phyloP scores from a whole-genome alignment of 2,329 filamentous ascomycete genomes.

The Neonectria magnoliae region DNA sequence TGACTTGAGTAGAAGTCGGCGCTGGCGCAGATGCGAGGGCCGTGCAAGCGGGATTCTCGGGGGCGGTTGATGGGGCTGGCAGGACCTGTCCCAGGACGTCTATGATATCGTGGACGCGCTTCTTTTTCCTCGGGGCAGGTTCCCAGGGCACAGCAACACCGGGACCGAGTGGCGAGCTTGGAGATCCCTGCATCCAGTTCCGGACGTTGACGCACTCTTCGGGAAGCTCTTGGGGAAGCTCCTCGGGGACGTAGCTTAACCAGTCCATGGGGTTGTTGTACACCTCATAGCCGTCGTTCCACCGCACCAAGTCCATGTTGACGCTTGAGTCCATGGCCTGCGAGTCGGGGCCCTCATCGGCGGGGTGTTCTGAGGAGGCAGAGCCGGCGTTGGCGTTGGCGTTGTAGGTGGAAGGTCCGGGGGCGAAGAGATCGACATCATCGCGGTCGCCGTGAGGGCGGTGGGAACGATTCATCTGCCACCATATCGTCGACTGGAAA shows the following conservation, averaged over 20 bases:
- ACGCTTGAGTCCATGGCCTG: not conserved
- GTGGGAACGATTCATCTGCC: not conserved
- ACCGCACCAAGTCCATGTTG: not conserved
- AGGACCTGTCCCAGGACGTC: not conserved
- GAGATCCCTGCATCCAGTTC: not conserved
- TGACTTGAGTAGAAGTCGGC: not conserved
- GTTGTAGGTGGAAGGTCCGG: not conserved
- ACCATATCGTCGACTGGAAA: not conserved
- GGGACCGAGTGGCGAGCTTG: not conserved
- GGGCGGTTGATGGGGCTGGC: not conserved
- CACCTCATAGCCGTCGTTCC: not conserved
- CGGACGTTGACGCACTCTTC: not conserved
- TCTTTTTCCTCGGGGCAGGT: not conserved
- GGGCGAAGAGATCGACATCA: not conserved
- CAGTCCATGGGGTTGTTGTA: not conserved
- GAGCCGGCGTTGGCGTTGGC: not conserved
- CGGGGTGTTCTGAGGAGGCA: not conserved
- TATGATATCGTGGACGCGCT: not conserved
- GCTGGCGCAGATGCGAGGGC: not conserved
- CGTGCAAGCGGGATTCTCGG: not conserved
- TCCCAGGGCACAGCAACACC: not conserved
- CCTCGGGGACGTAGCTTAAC: not conserved
- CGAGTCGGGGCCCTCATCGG: not conserved
- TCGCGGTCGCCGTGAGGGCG: not conserved
- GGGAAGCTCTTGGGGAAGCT: not conserved